Evolutionary conservation across 257 asterid species (phyloP), one percentile per base, ranked within the genome.

Genomic region (Solanum etuberosum): DNA sequence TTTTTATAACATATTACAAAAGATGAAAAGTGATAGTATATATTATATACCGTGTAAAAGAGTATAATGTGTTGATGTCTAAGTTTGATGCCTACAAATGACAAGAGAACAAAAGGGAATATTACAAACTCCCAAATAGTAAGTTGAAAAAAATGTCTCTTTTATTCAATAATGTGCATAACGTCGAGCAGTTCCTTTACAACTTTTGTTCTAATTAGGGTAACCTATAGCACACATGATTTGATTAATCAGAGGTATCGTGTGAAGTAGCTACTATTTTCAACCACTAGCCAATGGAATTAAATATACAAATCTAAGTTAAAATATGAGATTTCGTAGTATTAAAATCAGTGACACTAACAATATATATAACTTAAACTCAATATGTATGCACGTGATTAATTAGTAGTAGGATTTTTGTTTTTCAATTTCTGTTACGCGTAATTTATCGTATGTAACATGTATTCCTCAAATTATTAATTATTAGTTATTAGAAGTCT

Each of bases 21-120:
- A 74, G 18, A 29, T 85, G 59, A 68, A 46, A 43, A 59, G 43
- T 72, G 83, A 42, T 20, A 7, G 43, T 35, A 72, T 35, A 40
- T 42, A 85, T 27, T 67, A 85, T 20, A 21, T 37, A 31, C 35
- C 72, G 83, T 77, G 83, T 40, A 77, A 40, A 76, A 38, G 40
- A 11, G 27, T 29, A 78, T 42, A 18, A n/a, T 27, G 37, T 27
- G 12, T 14, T 78, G 84, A 43, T 43, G 65, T 27, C 65, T 46
- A 46, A 46, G 85, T 80, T 86, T 86, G 85, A 73, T 86, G 84
- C 70, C 84, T 73, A 86, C 63, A 74, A 61, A 72, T 63, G 67
- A 77, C 68, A 40, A 59, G 81, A 84, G 68, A 65, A 76, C 9
- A 63, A 73, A 80, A 23, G 67, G 37, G 38, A 78, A 46, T 77